phyloP scores from a whole-genome alignment of 306 rosid species.

The Crotalaria pallida region DNA sequence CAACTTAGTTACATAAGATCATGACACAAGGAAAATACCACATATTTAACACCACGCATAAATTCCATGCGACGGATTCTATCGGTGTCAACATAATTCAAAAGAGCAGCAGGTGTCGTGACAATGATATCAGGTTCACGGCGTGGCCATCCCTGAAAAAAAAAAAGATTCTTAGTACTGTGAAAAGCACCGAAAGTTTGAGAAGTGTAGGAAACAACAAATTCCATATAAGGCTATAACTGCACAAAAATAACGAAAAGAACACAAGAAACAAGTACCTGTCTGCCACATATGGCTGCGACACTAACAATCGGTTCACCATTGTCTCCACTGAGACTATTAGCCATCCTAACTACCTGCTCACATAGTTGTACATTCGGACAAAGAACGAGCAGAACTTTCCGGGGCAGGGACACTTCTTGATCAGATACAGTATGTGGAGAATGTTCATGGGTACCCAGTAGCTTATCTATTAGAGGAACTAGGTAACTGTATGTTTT shows the following conservation, averaged over 20 bases:
- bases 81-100: conserved; percentile 66
- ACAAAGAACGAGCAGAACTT: conserved; percentile 70
- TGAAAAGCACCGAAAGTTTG: neutral
- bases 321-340: conserved; percentile 54
- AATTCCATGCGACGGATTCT: conserved; percentile 53
- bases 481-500: conserved; percentile 81
- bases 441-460: conserved; percentile 28
- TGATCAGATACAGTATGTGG: conserved; percentile 30
- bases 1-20: neutral
- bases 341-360: conserved; percentile 88
- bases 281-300: conserved; percentile 80
- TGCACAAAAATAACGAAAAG: neutral
- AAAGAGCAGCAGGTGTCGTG: conserved; percentile 92
- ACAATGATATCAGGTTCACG: conserved; percentile 74
- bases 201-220: conserved; percentile 7
- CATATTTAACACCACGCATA: conserved; percentile 70
- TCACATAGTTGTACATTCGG: conserved; percentile 89
- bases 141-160: conserved; percentile 82
- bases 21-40: conserved; percentile 46
- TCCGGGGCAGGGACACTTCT: conserved; percentile 19
- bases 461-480: conserved; percentile 66
- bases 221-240: neutral
- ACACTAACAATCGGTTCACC: conserved; percentile 60
- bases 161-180: conserved; percentile 14
- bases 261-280: conserved; percentile 47